A percentile compares a stretch with the other conserved stretches of the same genome.
These are phyloP conservation scores for Populus tomentosa DNA, from an alignment of 441 rosid genomes.

Conservation along the genomic window DNA sequence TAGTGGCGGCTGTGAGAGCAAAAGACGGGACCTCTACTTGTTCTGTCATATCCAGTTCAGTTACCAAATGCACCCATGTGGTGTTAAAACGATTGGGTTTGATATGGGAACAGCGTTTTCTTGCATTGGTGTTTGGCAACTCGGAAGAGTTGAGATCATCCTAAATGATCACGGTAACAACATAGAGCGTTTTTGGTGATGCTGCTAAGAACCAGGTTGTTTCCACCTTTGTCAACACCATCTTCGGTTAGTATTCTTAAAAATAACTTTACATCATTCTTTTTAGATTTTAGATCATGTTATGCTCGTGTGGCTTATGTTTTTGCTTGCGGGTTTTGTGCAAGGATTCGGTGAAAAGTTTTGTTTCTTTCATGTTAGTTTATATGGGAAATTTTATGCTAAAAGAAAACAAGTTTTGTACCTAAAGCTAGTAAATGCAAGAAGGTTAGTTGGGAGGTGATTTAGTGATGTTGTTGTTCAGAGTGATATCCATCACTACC, in stretches of 20 bases:
- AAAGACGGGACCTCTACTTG: no score
- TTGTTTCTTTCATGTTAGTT: neutral
- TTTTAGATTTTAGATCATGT: neutral
- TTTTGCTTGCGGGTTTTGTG: neutral
- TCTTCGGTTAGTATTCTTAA: constrained; percentile 39
- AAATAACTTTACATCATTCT: neutral
- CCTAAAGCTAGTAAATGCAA: constrained; percentile 4
- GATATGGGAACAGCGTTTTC: constrained; percentile 64
- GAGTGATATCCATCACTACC: constrained; percentile 38
- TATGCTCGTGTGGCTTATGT: neutral
- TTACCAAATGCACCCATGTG: no score
- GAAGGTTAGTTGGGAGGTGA: constrained; percentile 53
- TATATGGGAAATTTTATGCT: neutral
- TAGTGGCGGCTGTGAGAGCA: no score
- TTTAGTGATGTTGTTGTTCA: constrained; percentile 41
- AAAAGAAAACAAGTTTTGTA: no score
- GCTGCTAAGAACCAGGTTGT: constrained; percentile 53
- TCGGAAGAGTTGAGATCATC: constrained; percentile 61
- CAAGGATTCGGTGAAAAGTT: constrained; percentile 18
- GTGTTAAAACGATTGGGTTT: constrained; percentile 38
- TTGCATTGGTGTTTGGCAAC: constrained; percentile 71
- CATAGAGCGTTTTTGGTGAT: constrained; percentile 31
- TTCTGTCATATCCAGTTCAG: no score
- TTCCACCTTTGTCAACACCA: constrained; percentile 62
- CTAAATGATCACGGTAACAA: constrained; percentile 61